Conservation (phyloP, 75 land plant genomes). For the Ceratopteris richardii region DNA sequence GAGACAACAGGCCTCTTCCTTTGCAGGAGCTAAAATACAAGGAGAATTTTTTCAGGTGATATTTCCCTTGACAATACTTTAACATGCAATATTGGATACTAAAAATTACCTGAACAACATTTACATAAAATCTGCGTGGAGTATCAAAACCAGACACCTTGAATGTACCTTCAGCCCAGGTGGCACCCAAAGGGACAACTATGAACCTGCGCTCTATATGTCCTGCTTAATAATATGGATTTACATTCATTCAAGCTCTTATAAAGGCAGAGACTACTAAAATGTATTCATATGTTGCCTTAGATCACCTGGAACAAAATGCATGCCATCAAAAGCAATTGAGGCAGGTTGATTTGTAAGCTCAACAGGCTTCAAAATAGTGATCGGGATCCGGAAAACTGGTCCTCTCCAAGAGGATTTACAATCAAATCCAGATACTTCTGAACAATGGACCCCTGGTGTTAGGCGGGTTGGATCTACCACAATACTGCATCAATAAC, state of each 20-base stretch:
- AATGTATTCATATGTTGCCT: neutral
- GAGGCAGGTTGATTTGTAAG: constrained; percentile 39
- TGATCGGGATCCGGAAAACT: constrained; percentile 74
- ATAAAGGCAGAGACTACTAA: too few relatives aligned
- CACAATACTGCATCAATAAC: constrained; percentile 57
- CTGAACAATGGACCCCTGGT: constrained; percentile 76
- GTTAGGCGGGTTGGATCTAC: constrained; percentile 71
- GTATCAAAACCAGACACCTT: constrained; percentile 74
- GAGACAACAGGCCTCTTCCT: constrained; percentile 70
- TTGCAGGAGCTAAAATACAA: constrained; percentile 50
- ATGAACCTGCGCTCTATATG: constrained; percentile 79
- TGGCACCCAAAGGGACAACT: constrained; percentile 81
- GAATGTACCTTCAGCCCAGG: constrained; percentile 88
- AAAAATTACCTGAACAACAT: constrained; percentile 62
- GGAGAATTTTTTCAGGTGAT: neutral
- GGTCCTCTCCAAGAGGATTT: constrained; percentile 92
- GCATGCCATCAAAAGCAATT: constrained; percentile 41
- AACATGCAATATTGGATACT: neutral
- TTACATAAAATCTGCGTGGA: constrained; percentile 66
- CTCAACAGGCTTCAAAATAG: constrained; percentile 62
- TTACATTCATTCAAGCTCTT: too few relatives aligned
- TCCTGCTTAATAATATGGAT: constrained; percentile 31
- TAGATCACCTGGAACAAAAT: constrained; percentile 65
- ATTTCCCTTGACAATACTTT: neutral
- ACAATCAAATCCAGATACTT: constrained; percentile 82